Percentiles rank a stretch among this genome's conserved stretches.
These are phyloP conservation scores for Eimeria tenella DNA, from an alignment of 169 alveolate genomes.

Conservation along the genomic window DNA sequence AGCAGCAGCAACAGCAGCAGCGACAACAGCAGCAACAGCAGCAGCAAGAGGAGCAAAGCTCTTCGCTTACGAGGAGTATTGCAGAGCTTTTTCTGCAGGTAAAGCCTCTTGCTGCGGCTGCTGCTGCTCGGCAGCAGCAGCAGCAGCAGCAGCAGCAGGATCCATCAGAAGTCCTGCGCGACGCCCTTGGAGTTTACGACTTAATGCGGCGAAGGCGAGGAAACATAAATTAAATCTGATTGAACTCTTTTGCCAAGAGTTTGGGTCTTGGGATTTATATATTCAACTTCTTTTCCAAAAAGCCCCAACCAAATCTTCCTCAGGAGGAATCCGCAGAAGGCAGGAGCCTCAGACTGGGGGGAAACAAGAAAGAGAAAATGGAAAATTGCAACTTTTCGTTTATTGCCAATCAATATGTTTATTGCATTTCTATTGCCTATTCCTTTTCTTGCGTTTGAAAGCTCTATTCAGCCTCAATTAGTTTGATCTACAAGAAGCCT, in stretches of 20 bases:
- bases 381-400: too few species aligned
- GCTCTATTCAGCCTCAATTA: background rate
- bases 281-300: too few species aligned
- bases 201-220: constrained; percentile 18
- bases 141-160: constrained; percentile 32
- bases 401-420: too few species aligned
- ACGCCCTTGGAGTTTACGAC: constrained; percentile 34
- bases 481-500: background rate
- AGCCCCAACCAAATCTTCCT: too few species aligned
- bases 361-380: too few species aligned
- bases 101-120: constrained; percentile 63
- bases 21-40: background rate
- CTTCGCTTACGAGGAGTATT: background rate
- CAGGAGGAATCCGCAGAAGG: too few species aligned
- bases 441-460: too few species aligned
- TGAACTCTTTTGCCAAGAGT: background rate
- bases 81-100: background rate
- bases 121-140: constrained; percentile 65
- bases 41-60: constrained; percentile 1
- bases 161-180: constrained; percentile 17
- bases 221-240: background rate
- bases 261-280: background rate
- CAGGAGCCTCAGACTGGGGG: too few species aligned
- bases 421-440: too few species aligned
- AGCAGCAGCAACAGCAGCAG: constrained; percentile 47